Conservation (phyloP, 2,329 filamentous ascomycete species). For the Corynespora cassiicola region DNA sequence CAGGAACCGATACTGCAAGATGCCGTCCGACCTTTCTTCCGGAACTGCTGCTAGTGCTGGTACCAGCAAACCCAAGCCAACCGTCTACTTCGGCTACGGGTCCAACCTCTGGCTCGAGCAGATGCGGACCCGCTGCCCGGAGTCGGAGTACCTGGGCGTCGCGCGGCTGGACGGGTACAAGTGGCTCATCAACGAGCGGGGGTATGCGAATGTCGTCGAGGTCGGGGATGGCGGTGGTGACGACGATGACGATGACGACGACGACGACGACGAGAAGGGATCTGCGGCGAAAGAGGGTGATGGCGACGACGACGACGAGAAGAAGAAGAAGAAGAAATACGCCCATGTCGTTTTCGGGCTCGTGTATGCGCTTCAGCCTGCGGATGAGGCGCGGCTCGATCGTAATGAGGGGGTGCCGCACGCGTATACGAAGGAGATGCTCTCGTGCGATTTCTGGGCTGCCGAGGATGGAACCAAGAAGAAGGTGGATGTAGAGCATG, state of each 20-base stretch:
- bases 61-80: too few relatives aligned
- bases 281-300: constrained; percentile 1
- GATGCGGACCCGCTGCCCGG: constrained; percentile 68
- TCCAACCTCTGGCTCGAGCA: constrained; percentile 72
- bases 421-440: constrained; percentile 63
- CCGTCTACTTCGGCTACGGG: constrained; percentile 73
- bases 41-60: too few relatives aligned
- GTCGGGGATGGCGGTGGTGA: not conserved
- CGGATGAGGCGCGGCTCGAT: constrained; percentile 41
- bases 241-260: not conserved
- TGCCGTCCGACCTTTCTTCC: too few relatives aligned
- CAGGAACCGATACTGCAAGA: too few relatives aligned
- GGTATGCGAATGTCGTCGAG: constrained; percentile 71
- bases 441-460: constrained; percentile 54
- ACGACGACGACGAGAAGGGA: not conserved
- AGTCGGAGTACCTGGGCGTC: constrained; percentile 62
- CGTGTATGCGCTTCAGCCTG: constrained; percentile 32
- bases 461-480: constrained; percentile 1
- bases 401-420: constrained; percentile 67
- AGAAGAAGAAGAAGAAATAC: too few relatives aligned
- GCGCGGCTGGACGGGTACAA: constrained; percentile 63
- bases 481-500: constrained; percentile 29
- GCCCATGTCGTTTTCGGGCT: constrained; percentile 44
- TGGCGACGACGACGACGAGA: constrained; percentile 2
- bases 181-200: constrained; percentile 72